Evolutionary conservation across 495 filamentous ascomycete genomes (phyloP).

Genomic region (Daldinia decipiens): DNA sequence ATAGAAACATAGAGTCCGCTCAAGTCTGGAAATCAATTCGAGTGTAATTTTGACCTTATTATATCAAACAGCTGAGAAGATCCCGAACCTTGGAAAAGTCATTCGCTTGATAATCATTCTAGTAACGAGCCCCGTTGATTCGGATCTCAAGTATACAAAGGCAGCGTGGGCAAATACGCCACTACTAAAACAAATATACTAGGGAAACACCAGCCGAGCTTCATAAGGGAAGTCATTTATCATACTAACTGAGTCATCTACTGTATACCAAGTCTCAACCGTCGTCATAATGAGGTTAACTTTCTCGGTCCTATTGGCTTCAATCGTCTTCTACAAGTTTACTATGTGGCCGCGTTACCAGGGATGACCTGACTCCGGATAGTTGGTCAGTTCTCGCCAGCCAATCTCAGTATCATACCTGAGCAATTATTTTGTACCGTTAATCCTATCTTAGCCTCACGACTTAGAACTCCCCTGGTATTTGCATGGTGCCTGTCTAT

Average conservation of each 20-base stretch:
- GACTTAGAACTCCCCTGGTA: background rate
- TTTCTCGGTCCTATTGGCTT: background rate
- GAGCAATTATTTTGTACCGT: background rate
- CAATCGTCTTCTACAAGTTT: background rate
- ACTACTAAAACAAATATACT: background rate
- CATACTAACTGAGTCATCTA: conserved; percentile 13
- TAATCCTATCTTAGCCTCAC: background rate
- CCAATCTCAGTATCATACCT: background rate
- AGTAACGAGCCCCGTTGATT: background rate
- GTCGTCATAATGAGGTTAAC: background rate
- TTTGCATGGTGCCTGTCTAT: conserved; percentile 11
- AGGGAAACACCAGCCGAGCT: conserved; percentile 1
- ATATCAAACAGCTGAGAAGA: background rate
- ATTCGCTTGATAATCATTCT: background rate
- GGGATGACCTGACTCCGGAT: background rate
- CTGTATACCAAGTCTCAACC: background rate
- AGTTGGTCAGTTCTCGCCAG: background rate
- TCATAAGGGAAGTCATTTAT: background rate
- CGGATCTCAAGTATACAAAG: background rate
- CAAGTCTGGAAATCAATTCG: no score
- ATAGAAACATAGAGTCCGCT: no score
- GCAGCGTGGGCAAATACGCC: no score
- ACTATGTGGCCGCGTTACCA: background rate
- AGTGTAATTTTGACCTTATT: background rate
- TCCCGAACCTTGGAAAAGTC: background rate